Evolutionary conservation across 495 filamentous ascomycete species (phyloP).

Genomic region (Aspergillus campestris): DNA sequence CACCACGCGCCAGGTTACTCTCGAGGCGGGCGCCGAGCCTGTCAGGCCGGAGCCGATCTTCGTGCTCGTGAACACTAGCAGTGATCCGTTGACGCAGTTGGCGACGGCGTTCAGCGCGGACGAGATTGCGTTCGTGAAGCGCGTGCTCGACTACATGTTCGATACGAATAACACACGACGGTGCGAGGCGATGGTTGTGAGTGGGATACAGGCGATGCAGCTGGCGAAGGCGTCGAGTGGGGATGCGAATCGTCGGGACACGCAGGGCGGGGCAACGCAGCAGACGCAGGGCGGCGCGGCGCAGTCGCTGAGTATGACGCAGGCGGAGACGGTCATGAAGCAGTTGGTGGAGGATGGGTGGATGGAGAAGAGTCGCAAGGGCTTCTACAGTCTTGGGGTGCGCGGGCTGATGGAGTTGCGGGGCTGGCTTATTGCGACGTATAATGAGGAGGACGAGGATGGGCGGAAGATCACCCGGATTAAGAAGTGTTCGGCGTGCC

Average conservation of each 20-base stretch:
- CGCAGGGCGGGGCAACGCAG: slow-evolving; percentile 25
- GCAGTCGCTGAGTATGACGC: slow-evolving; percentile 59
- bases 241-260: slow-evolving; percentile 26
- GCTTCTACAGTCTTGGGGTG: slow-evolving; percentile 66
- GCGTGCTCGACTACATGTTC: slow-evolving; percentile 88
- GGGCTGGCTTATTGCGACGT: slow-evolving; percentile 71
- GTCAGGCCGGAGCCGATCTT: slow-evolving; percentile 40
- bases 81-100: slow-evolving; percentile 74
- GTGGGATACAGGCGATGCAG: slow-evolving; percentile 62
- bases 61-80: slow-evolving; percentile 81
- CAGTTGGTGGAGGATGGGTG: slow-evolving; percentile 72
- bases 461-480: slow-evolving; percentile 46
- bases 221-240: slow-evolving; percentile 21
- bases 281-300: slow-evolving; percentile 30
- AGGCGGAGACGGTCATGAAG: slow-evolving; percentile 65
- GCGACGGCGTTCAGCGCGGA: slow-evolving; percentile 75
- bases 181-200: slow-evolving; percentile 73
- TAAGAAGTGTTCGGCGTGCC: slow-evolving; percentile 83
- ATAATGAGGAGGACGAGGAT: slow-evolving; percentile 61
- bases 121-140: slow-evolving; percentile 82
- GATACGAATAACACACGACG: slow-evolving; percentile 68
- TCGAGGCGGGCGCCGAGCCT: slow-evolving; percentile 8
- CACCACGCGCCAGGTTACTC: slow-evolving; percentile 50
- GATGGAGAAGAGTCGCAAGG: slow-evolving; percentile 63
- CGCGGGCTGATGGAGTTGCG: slow-evolving; percentile 78